Conservation (phyloP, 1,284 basidiomycete genomes). For the Cutaneotrichosporon cyanovorans region DNA sequence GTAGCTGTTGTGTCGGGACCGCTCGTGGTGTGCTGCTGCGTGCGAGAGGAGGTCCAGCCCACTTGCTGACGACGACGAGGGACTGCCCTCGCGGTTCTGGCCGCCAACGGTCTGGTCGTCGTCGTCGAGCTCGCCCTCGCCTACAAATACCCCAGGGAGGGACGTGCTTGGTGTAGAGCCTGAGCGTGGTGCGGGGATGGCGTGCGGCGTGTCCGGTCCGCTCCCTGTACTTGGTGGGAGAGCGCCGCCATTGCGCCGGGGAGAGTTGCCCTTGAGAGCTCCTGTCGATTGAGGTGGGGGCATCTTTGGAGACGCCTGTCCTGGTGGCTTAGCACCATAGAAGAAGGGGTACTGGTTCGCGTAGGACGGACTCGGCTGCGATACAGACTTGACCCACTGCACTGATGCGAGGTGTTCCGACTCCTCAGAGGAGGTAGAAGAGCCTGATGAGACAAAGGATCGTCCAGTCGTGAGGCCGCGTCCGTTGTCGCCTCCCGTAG, state of each 20-base stretch:
- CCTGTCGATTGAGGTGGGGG: slow-evolving; percentile 26
- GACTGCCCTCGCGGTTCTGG: slow-evolving; percentile 25
- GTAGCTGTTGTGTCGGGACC: slow-evolving; percentile 15
- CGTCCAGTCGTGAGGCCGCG: slow-evolving; percentile 9
- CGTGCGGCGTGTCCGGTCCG: slow-evolving; percentile 1
- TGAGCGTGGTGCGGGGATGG: background rate
- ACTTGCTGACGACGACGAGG: slow-evolving; percentile 35
- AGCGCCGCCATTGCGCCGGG: slow-evolving; percentile 12
- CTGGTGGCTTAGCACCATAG: background rate
- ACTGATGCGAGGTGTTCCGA: slow-evolving; percentile 38
- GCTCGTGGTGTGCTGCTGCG: slow-evolving; percentile 24
- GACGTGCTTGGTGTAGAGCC: background rate
- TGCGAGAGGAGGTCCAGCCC: slow-evolving; percentile 35
- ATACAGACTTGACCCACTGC: slow-evolving; percentile 32
- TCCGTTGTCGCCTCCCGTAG: slow-evolving; percentile 19
- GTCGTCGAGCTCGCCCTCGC: slow-evolving; percentile 31
- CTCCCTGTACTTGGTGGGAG: background rate
- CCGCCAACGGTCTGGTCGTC: slow-evolving; percentile 37
- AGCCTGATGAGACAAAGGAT: slow-evolving; percentile 17
- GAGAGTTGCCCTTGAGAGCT: slow-evolving; percentile 13
- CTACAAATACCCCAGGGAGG: background rate
- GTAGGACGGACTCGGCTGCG: slow-evolving; percentile 1
- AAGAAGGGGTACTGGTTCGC: slow-evolving; percentile 3
- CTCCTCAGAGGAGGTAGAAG: slow-evolving; percentile 39
- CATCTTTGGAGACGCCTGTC: slow-evolving; percentile 19